Evolutionary conservation across 1,284 basidiomycete species (phyloP).

Genomic region (Pseudozyma pruni): DNA sequence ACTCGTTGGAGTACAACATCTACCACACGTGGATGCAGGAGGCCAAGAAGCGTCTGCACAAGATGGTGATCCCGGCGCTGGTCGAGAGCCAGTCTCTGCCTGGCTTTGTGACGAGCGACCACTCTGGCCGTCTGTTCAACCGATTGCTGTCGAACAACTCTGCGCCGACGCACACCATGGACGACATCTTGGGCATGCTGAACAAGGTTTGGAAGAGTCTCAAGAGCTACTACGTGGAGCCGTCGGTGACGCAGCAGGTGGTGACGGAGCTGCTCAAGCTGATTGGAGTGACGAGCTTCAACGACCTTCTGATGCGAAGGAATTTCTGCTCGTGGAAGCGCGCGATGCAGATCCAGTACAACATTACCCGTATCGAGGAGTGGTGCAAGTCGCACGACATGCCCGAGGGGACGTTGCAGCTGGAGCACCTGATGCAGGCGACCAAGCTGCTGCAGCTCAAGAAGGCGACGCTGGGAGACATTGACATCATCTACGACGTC

Average conservation of each 20-base stretch:
- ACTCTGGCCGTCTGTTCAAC: slow-evolving; percentile 90
- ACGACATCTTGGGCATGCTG: slow-evolving; percentile 94
- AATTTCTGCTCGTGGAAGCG: slow-evolving; percentile 99
- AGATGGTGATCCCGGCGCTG: slow-evolving; percentile 98
- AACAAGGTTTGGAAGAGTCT: slow-evolving; percentile 99
- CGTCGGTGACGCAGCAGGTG: slow-evolving; percentile 95
- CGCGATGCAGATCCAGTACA: slow-evolving; percentile 71
- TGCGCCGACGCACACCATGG: slow-evolving; percentile 95
- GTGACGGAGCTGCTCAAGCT: slow-evolving; percentile 95
- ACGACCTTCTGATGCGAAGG: slow-evolving; percentile 96
- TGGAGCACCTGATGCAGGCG: slow-evolving; percentile 99
- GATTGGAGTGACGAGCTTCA: slow-evolving; percentile 97
- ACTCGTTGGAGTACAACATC: slow-evolving; percentile 98
- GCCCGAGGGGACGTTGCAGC: slow-evolving; percentile 96
- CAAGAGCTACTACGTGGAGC: slow-evolving; percentile 99
- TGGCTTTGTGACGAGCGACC: slow-evolving; percentile 95
- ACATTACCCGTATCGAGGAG: slow-evolving; percentile 83
- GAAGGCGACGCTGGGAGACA: slow-evolving; percentile 80
- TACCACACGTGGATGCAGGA: slow-evolving; percentile 99
- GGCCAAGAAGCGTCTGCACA: slow-evolving; percentile 93
- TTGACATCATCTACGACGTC: slow-evolving; percentile 97
- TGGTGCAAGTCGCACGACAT: slow-evolving; percentile 78
- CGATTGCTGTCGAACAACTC: slow-evolving; percentile 81
- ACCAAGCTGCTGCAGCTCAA: slow-evolving; percentile 98
- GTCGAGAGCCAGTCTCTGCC: slow-evolving; percentile 98